phyloP scores from a whole-genome alignment of 495 filamentous ascomycete genomes.

The Hypoxylon crocopeplum region DNA sequence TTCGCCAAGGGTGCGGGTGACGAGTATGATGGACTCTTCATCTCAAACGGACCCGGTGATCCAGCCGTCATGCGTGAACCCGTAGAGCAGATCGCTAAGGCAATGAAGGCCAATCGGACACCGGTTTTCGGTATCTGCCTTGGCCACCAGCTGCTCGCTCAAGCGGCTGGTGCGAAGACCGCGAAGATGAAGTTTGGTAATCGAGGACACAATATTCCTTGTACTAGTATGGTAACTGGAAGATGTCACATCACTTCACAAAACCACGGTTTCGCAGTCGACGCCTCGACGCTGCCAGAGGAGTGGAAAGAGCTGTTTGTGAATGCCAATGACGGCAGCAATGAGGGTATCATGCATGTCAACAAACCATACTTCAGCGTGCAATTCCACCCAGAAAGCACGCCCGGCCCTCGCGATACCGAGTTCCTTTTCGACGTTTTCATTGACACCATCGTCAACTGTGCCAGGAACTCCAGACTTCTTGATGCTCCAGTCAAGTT shows the following conservation, averaged over 20 bases:
- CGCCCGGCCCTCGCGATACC: slow-evolving; percentile 93
- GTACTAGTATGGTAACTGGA: slow-evolving; percentile 90
- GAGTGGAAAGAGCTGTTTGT: slow-evolving; percentile 94
- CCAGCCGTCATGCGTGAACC: slow-evolving; percentile 81
- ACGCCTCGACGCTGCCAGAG: slow-evolving; percentile 72
- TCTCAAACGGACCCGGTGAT: slow-evolving; percentile 97
- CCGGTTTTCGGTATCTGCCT: slow-evolving; percentile 97
- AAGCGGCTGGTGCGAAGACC: slow-evolving; percentile 87
- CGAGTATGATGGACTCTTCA: slow-evolving; percentile 94
- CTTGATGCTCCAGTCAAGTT: slow-evolving; percentile 77
- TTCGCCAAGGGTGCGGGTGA: slow-evolving; percentile 75
- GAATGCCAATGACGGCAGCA: slow-evolving; percentile 97
- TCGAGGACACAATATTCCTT: slow-evolving; percentile 97
- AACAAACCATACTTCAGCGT: slow-evolving; percentile 94
- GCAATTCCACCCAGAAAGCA: slow-evolving; percentile 97
- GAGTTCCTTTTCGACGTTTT: slow-evolving; percentile 98
- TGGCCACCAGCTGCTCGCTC: slow-evolving; percentile 91
- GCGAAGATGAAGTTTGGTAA: slow-evolving; percentile 99
- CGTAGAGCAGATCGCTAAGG: slow-evolving; percentile 73
- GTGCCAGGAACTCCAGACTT: slow-evolving; percentile 62
- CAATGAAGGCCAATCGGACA: slow-evolving; percentile 74
- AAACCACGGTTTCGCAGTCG: slow-evolving; percentile 95
- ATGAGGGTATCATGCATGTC: slow-evolving; percentile 92
- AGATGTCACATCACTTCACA: slow-evolving; percentile 98
- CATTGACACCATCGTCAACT: slow-evolving; percentile 78